phyloP scores from a whole-genome alignment of 2,329 filamentous ascomycete species.

The Colletotrichum cereale region DNA sequence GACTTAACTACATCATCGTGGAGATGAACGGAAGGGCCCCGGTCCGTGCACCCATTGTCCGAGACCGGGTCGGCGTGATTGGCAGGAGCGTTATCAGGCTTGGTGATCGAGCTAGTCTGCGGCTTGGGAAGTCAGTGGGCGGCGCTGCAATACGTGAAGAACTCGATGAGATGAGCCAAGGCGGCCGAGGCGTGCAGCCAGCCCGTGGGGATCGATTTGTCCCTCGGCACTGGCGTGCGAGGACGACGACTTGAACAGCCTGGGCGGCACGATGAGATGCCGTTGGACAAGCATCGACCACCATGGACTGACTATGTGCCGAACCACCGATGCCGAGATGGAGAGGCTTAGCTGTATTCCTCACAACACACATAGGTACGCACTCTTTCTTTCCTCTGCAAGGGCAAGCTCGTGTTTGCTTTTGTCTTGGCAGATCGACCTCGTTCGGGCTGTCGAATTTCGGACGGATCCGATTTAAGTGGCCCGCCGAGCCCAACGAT shows the following conservation, averaged over 20 bases:
- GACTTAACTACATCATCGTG: neutral
- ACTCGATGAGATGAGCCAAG: constrained; percentile 5
- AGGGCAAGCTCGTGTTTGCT: constrained; percentile 3
- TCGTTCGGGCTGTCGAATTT: neutral
- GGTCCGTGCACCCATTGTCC: neutral
- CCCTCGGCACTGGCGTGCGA: neutral
- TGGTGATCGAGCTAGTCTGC: neutral
- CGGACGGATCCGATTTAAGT: constrained; percentile 3
- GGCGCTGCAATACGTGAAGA: neutral
- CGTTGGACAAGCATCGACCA: neutral
- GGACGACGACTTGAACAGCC: neutral
- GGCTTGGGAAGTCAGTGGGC: neutral
- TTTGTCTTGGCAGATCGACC: constrained; percentile 11
- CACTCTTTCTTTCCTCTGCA: neutral
- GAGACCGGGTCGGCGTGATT: neutral
- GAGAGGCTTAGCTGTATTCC: neutral
- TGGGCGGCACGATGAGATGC: neutral
- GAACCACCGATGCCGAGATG: neutral
- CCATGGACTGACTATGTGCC: neutral
- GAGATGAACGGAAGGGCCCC: neutral
- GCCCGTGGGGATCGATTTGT: neutral
- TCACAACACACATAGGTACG: neutral
- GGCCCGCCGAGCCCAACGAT: constrained; percentile 17
- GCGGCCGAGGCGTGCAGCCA: neutral
- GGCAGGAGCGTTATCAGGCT: neutral